Base-by-base conservation (phyloP, 345 rosid species). In the Clarkia xantiana region DNA sequence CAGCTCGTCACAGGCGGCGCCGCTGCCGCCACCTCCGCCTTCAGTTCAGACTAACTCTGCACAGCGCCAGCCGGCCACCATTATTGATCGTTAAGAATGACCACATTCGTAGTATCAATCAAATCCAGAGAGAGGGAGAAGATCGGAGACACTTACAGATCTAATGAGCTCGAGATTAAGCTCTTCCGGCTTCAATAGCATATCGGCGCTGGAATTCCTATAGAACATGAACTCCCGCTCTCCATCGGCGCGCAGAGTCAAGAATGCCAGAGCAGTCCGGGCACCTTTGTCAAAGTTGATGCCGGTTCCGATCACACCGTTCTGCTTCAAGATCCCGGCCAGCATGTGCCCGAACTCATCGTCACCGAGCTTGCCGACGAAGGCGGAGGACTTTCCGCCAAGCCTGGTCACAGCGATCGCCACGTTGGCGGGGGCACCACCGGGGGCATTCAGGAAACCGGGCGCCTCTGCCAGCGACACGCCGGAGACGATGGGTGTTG, bases 401-500 rank as follows among this genome's bases (percentile, higher is more conserved):
- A 90, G 74, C 66, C 76, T 79, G 42, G 97, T 70, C 46, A 90
- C 58, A 45, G 91, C 82, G 62, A 90, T 95, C 42, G 97, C 95
- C 60, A 90, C 97, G 64, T 90, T 90, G 4, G 97, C 97, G 56
- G 97, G 97, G 60, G 97, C 97, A n/a, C 97, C 97, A 9, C 97
- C 97, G 18, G 97, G 81, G 62, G 97, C 86, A 73, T 81, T 86
- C 79, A 76, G 78, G 72, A 86, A 86, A 44, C 82, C 88, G 12
- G 91, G 86, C 59, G 95, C 95, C 71, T 86, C 95, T 20, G 95
- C 94, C 1, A 86, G 75, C 47, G 97, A 90, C 47, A 90, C 94
- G 45, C 85, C 86, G 19, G 60, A 79, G 43, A 82, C 82, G 11
- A n/a, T n/a, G n/a, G n/a, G n/a, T n/a, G n/a, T n/a, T n/a, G n/a